Conservation (phyloP, 441 rosid species). For the Rhodomyrtus psidioides region DNA sequence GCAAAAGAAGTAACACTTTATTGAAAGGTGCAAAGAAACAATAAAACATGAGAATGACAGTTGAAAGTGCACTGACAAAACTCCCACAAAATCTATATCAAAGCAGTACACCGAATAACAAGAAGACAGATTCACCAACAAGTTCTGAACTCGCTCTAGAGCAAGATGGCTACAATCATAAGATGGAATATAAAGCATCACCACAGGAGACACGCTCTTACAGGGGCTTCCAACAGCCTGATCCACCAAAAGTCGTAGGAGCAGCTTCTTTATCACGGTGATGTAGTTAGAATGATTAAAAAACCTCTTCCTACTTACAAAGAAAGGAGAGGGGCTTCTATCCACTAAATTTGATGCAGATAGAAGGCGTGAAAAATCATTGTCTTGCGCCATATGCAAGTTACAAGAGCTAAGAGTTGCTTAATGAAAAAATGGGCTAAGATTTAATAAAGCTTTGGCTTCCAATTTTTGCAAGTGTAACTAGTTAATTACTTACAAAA, state of each 20-base stretch:
- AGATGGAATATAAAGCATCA: not conserved
- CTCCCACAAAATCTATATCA: not conserved
- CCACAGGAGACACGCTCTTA: not conserved
- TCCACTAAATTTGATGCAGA: not conserved
- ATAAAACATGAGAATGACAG: not conserved
- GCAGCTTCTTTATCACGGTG: not conserved
- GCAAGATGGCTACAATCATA: not conserved
- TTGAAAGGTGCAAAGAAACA: not conserved
- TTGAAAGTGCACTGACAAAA: not conserved
- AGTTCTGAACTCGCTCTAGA: not conserved
- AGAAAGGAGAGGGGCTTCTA: not conserved
- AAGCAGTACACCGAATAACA: not conserved
- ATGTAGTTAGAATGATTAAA: not conserved
- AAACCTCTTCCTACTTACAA: not conserved
- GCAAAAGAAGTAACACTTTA: not conserved
- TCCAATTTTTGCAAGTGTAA: not conserved
- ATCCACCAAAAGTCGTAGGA: not conserved
- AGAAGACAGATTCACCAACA: not conserved
- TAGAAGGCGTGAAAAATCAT: not conserved
- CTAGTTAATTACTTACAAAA: not conserved
- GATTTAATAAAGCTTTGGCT: not conserved
- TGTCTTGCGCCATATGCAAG: not conserved
- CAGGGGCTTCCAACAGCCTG: not conserved
- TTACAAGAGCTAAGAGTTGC: not conserved
- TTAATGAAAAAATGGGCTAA: not conserved